phyloP scores from a whole-genome alignment of 2,329 filamentous ascomycete genomes.

The Trichoderma sp. region DNA sequence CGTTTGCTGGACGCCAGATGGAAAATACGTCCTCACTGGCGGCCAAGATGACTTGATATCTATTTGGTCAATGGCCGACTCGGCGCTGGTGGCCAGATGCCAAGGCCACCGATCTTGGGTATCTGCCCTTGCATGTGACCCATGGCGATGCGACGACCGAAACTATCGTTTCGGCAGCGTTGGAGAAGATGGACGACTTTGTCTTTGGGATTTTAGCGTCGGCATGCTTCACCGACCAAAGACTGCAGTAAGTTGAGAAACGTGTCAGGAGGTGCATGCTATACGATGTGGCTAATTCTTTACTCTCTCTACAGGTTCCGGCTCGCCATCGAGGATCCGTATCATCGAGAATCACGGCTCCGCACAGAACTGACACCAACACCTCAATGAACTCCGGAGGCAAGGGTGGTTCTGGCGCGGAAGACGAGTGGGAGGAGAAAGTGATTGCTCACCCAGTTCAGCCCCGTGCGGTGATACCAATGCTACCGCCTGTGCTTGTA shows the following conservation, averaged over 20 bases:
- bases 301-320: constrained; percentile 20
- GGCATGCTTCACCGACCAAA: constrained; percentile 94
- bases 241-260: constrained; percentile 54
- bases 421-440: constrained; percentile 52
- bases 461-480: constrained; percentile 76
- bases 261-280: background rate
- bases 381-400: constrained; percentile 57
- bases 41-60: constrained; percentile 95
- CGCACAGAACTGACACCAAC: constrained; percentile 60
- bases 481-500: constrained; percentile 87
- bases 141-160: constrained; percentile 92
- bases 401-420: constrained; percentile 68
- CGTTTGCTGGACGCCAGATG: constrained; percentile 96
- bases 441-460: constrained; percentile 76
- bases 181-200: constrained; percentile 84
- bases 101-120: constrained; percentile 97
- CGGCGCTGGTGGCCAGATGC: constrained; percentile 81
- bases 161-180: constrained; percentile 97
- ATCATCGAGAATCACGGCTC: constrained; percentile 46
- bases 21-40: constrained; percentile 90
- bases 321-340: constrained; percentile 49
- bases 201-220: constrained; percentile 96
- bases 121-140: constrained; percentile 87
- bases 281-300: background rate
- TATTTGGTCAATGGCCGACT: constrained; percentile 88